Conservation (phyloP, 2,329 filamentous ascomycete genomes). For the Lithohypha guttulata region DNA sequence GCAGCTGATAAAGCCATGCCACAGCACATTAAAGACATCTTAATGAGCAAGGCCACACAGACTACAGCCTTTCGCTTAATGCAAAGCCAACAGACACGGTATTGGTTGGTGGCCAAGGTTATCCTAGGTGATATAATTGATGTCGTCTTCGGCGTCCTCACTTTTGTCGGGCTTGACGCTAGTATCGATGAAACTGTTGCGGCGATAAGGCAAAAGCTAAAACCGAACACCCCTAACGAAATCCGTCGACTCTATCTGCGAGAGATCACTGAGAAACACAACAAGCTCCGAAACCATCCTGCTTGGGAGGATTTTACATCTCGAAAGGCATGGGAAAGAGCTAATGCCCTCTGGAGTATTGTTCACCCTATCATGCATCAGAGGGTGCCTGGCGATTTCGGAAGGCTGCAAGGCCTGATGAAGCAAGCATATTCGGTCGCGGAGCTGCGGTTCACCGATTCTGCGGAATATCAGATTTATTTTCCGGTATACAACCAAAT, state of each 20-base stretch:
- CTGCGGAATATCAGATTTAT: neutral
- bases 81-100: slow-evolving; percentile 15
- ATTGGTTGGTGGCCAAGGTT: slow-evolving; percentile 16
- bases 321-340: slow-evolving; percentile 2
- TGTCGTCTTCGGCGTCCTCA: slow-evolving; percentile 12
- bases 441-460: neutral
- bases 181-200: slow-evolving; percentile 13
- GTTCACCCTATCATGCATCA: slow-evolving; percentile 15
- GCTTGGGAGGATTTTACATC: slow-evolving; percentile 9
- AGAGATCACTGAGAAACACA: slow-evolving; percentile 13
- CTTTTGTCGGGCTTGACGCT: slow-evolving; percentile 15
- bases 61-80: slow-evolving; percentile 15
- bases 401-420: neutral
- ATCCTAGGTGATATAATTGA: slow-evolving; percentile 16
- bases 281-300: slow-evolving; percentile 10
- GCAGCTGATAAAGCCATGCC: slow-evolving; percentile 14
- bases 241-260: slow-evolving; percentile 15
- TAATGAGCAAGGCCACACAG: slow-evolving; percentile 14
- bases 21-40: slow-evolving; percentile 13
- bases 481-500: neutral
- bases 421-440: neutral
- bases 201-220: slow-evolving; percentile 11
- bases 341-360: slow-evolving; percentile 14
- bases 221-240: slow-evolving; percentile 15
- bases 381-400: neutral